Conservation (phyloP, 306 rosid genomes). For the Glycine soja region DNA sequence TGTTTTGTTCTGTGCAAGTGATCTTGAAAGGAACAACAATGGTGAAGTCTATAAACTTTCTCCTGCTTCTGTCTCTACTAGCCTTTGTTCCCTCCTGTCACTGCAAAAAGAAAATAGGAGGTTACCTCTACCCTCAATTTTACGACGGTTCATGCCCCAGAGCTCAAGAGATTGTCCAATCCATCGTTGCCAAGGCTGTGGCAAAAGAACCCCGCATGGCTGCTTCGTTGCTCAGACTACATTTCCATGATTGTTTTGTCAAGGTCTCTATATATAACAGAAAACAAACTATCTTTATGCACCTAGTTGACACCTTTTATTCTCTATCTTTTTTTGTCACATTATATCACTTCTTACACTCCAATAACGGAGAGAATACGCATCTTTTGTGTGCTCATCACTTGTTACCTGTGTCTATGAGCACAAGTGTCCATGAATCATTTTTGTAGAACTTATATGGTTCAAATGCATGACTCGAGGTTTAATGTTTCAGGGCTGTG, state of each 20-base stretch:
- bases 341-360: not conserved
- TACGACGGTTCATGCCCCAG: slow-evolving; percentile 75
- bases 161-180: slow-evolving; percentile 73
- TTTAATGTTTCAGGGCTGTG: slow-evolving; percentile 80
- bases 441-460: not conserved
- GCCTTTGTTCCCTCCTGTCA: slow-evolving; percentile 67
- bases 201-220: slow-evolving; percentile 83
- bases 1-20: slow-evolving; percentile 30
- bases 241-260: slow-evolving; percentile 95
- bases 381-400: too few species aligned
- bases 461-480: slow-evolving; percentile 23
- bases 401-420: not conserved
- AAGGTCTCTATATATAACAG: slow-evolving; percentile 52
- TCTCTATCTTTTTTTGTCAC: too few species aligned
- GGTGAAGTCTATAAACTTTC: slow-evolving; percentile 53
- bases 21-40: slow-evolving; percentile 41
- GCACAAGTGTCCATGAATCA: too few species aligned
- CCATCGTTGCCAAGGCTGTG: slow-evolving; percentile 73
- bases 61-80: slow-evolving; percentile 64
- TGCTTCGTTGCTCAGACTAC: slow-evolving; percentile 87
- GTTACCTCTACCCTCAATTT: slow-evolving; percentile 74
- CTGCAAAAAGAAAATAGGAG: slow-evolving; percentile 48
- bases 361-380: too few species aligned
- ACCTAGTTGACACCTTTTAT: too few species aligned
- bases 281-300: too few species aligned